phyloP scores from a whole-genome alignment of 257 asterid genomes.

The Mitragyna speciosa region DNA sequence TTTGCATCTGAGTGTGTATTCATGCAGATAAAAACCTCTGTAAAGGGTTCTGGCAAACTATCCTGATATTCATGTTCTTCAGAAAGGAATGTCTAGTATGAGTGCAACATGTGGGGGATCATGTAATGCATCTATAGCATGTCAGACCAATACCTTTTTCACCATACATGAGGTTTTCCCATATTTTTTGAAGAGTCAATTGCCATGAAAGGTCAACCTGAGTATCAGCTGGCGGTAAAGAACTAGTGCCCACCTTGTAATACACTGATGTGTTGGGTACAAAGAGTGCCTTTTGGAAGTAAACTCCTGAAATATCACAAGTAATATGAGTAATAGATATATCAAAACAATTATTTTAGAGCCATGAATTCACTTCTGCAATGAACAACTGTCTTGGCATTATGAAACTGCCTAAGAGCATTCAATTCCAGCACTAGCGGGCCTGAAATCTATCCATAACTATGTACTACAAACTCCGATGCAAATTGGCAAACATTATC shows the following conservation, averaged over 20 bases:
- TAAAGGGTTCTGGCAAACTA: neutral
- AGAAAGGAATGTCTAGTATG: neutral
- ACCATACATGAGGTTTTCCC: slow-evolving; percentile 67
- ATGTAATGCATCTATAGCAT: neutral
- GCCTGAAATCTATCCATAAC: neutral
- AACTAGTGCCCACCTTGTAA: slow-evolving; percentile 71
- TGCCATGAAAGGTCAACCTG: slow-evolving; percentile 94
- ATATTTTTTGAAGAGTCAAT: slow-evolving; percentile 73
- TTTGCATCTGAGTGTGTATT: neutral
- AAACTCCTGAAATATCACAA: slow-evolving; percentile 56
- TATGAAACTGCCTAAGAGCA: neutral
- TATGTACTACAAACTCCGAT: neutral
- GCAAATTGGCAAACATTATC: neutral
- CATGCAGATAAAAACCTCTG: neutral
- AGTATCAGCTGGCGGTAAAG: slow-evolving; percentile 49
- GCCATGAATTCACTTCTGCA: neutral
- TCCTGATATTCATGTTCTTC: neutral
- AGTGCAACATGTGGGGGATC: neutral
- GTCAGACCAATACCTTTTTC: slow-evolving; percentile 51
- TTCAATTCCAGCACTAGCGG: too few species aligned
- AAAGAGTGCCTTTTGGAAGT: slow-evolving; percentile 82
- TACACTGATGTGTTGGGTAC: slow-evolving; percentile 90
- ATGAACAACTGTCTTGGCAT: neutral
- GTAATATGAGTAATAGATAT: neutral
- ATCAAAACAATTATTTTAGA: neutral